Base-by-base conservation (phyloP, 176 grass and related monocot species). In the Cenchrus purpureus region DNA sequence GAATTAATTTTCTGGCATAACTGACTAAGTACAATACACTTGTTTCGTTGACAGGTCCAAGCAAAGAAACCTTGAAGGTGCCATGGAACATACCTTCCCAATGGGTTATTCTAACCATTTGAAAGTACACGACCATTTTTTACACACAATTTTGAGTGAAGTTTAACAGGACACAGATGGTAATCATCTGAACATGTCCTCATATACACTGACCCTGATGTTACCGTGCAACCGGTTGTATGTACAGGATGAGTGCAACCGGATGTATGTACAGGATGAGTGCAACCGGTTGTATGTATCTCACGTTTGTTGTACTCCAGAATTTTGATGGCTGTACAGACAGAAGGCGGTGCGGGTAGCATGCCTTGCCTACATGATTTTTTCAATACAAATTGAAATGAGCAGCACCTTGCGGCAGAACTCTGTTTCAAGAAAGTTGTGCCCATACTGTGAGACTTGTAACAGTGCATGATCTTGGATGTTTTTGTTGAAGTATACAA, bases 321-420 rank as follows among this genome's bases (percentile, higher is more conserved):
- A 73, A 48, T 79, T 83, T 86, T 76, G 54, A 54, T 79, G 74
- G 32, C 62, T 92, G 85, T 93, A 85, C 74, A 85, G 60, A 88
- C 54, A 80, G 20, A 74, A 83, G 73, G 50, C 28, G 9, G 52
- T 84, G 73, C 62, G 83, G 17, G 28, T 79, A 84, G 74, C 79
- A 86, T 89, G 59, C 73, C 52, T 81, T 71, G 42, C 34, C 29
- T 85, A 90, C 66, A 78, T 32, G 74, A 74, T 57, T 50, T 29
- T 87, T 92, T 82, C 82, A 79, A 82, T 87, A 80, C 74, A 82
- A 85, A 45, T 75, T 93, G 82, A 85, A 90, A 93, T 71, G 68
- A 43, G 67, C 52, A 81, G 54, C 42, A 76, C 25, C 14, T 87
- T 45, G 65, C 9, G 10, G 66, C 49, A 44, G 1, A 85, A 64